These are phyloP conservation scores for Aspergillus bombycis DNA, from an alignment of 2,329 filamentous ascomycete genomes.

Conservation along the genomic window DNA sequence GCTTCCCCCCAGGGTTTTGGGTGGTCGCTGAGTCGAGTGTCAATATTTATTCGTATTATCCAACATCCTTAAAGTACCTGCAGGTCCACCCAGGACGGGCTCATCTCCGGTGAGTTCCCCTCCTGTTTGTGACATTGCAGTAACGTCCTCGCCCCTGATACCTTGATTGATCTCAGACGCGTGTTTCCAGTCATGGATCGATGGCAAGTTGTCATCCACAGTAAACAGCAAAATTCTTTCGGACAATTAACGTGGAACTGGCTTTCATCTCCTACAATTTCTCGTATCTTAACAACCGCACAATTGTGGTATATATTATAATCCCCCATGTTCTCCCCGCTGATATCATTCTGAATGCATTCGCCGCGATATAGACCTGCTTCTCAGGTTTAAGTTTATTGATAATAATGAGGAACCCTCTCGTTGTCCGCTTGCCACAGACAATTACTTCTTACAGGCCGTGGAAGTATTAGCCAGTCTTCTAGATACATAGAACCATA, in stretches of 20 bases:
- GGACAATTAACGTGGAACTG: not conserved
- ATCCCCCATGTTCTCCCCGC: not conserved
- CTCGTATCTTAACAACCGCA: too few species aligned
- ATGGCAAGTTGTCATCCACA: constrained; percentile 6
- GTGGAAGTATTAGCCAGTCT: not conserved
- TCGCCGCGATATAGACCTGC: not conserved
- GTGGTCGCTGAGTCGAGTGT: constrained; percentile 30
- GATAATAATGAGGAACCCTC: not conserved
- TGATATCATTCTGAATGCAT: not conserved
- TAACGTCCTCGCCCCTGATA: constrained; percentile 37
- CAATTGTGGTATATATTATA: not conserved
- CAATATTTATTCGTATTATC: not conserved
- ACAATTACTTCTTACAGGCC: not conserved
- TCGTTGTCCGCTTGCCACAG: too few species aligned
- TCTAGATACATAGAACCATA: too few species aligned
- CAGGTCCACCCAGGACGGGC: constrained; percentile 36
- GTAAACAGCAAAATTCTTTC: not conserved
- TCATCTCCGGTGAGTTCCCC: constrained; percentile 35
- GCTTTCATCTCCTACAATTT: too few species aligned
- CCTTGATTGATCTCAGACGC: constrained; percentile 34
- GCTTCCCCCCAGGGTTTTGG: constrained; percentile 35
- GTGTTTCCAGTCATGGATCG: constrained; percentile 35
- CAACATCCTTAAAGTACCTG: constrained; percentile 24
- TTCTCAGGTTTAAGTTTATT: not conserved
- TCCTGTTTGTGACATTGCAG: constrained; percentile 36